Conservation (phyloP, 352 stramenopile species). For the Globisporangium ultimum region DNA sequence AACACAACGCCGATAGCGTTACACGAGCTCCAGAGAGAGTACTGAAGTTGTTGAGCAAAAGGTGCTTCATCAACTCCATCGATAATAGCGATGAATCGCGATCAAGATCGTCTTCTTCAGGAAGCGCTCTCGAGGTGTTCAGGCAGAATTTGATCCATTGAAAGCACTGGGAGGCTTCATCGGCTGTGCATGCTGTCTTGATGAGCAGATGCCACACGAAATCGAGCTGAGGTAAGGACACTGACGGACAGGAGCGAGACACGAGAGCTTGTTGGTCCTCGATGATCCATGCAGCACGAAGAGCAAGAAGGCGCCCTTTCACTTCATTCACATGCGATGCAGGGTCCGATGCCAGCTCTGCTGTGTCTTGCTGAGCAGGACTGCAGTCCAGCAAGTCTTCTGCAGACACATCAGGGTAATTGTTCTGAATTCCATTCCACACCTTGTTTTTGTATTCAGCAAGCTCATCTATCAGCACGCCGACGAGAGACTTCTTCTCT, state of each 20-base stretch:
- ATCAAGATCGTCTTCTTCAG: neutral
- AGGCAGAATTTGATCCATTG: constrained; percentile 74
- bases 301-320: constrained; percentile 50
- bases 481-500: constrained; percentile 2
- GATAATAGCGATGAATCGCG: constrained; percentile 19
- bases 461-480: constrained; percentile 23
- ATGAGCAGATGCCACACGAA: constrained; percentile 49
- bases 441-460: constrained; percentile 22
- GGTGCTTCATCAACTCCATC: constrained; percentile 19
- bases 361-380: constrained; percentile 5
- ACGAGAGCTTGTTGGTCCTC: constrained; percentile 5
- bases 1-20: constrained; percentile 45
- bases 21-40: constrained; percentile 29
- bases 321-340: constrained; percentile 26
- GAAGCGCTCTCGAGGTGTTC: constrained; percentile 21
- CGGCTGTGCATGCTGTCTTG: constrained; percentile 20
- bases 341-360: constrained; percentile 10
- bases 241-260: constrained; percentile 12
- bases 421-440: constrained; percentile 2
- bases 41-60: constrained; percentile 44
- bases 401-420: neutral
- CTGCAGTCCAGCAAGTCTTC: constrained; percentile 2
- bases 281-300: constrained; percentile 56
- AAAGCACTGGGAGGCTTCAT: constrained; percentile 64
- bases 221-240: constrained; percentile 23